Conservation (phyloP, 805 yeast species). For the Kazachstania africana region DNA sequence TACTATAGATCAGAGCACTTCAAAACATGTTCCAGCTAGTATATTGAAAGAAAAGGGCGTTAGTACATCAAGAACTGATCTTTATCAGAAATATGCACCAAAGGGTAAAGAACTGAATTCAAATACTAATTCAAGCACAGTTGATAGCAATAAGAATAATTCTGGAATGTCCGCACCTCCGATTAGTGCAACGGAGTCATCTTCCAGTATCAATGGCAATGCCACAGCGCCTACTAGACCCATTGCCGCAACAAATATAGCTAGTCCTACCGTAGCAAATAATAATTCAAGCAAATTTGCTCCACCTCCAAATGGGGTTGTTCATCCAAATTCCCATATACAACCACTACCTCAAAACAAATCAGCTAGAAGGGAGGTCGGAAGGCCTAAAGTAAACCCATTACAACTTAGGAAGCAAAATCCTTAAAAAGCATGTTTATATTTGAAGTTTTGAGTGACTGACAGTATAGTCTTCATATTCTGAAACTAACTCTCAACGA, state of each 20-base stretch:
- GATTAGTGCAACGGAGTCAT: background rate
- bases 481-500: too few species aligned
- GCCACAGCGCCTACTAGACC: background rate
- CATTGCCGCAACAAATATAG: background rate
- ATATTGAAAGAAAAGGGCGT: conserved; percentile 16
- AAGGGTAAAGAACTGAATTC: conserved; percentile 18
- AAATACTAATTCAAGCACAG: background rate
- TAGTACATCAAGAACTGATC: conserved; percentile 10
- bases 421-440: too few species aligned
- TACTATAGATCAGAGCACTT: conserved; percentile 56
- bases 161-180: background rate
- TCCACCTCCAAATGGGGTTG: conserved; percentile 18
- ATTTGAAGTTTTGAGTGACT: too few species aligned
- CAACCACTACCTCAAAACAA: conserved; percentile 4
- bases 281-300: conserved; percentile 11
- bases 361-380: conserved; percentile 18
- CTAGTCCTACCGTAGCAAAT: background rate
- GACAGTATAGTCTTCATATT: too few species aligned
- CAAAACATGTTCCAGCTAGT: conserved; percentile 40
- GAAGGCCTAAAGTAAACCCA: conserved; percentile 22
- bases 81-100: conserved; percentile 23
- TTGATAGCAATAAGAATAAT: background rate
- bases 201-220: background rate
- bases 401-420: conserved; percentile 7
- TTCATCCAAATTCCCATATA: conserved; percentile 15